Percentiles rank a stretch among this genome's conserved stretches.
Conservation (phyloP, 805 yeast species). For the Candida loeiensis region DNA sequence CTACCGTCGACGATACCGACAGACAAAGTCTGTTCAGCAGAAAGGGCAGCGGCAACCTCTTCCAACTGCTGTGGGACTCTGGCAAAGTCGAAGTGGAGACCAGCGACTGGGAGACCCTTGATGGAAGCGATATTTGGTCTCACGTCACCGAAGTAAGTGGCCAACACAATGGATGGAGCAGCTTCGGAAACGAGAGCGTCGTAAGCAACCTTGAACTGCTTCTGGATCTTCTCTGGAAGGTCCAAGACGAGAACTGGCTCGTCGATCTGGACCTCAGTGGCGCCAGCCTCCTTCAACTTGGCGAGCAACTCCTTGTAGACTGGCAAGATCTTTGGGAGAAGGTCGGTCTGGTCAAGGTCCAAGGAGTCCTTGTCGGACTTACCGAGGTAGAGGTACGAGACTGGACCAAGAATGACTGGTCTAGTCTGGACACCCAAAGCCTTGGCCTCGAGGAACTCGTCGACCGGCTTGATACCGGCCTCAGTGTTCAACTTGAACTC, state of each 20-base stretch:
- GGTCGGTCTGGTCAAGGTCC: constrained; percentile 88
- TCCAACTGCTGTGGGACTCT: constrained; percentile 96
- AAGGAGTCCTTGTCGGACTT: constrained; percentile 97
- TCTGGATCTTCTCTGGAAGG: constrained; percentile 77
- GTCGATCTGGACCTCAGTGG: constrained; percentile 90
- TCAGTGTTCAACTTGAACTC: constrained; percentile 81
- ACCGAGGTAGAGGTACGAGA: constrained; percentile 91
- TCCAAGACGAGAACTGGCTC: constrained; percentile 97
- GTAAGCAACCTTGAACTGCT: constrained; percentile 86
- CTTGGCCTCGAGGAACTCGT: constrained; percentile 97
- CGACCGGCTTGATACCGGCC: constrained; percentile 89
- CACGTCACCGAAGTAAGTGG: constrained; percentile 98
- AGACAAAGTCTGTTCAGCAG: constrained; percentile 74
- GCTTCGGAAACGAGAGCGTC: constrained; percentile 60
- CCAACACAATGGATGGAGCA: constrained; percentile 71
- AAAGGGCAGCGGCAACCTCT: constrained; percentile 64
- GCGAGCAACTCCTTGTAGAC: constrained; percentile 85
- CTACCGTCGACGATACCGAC: constrained; percentile 99
- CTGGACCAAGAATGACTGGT: constrained; percentile 96
- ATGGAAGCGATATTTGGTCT: constrained; percentile 92
- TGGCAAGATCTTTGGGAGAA: constrained; percentile 86
- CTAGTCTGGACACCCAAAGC: constrained; percentile 93
- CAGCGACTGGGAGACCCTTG: constrained; percentile 87
- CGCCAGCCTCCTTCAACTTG: constrained; percentile 93
- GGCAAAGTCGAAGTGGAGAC: constrained; percentile 94